Conservation (phyloP, 441 rosid genomes). For the Euphorbia corollata region DNA sequence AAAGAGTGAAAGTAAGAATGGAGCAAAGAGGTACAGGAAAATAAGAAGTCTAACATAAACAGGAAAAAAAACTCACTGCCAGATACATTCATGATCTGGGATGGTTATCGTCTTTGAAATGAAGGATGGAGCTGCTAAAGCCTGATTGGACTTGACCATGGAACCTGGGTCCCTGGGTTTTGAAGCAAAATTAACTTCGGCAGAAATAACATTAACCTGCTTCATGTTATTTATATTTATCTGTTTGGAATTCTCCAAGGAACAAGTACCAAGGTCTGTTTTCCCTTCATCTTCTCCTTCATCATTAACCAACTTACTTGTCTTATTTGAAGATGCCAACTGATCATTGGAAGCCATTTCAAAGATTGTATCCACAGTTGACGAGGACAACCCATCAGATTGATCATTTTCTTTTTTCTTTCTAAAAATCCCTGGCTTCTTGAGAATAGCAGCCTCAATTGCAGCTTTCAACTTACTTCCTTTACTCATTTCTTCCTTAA, state of each 20-base stretch:
- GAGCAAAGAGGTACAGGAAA: constrained; percentile 4
- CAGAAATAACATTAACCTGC: constrained; percentile 30
- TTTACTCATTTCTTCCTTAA: constrained; percentile 42
- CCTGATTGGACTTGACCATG: constrained; percentile 20
- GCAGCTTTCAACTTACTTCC: constrained; percentile 70
- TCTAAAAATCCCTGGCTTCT: constrained; percentile 61
- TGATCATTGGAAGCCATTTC: constrained; percentile 47
- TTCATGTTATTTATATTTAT: constrained; percentile 30
- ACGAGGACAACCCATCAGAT: constrained; percentile 37
- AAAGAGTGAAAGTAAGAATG: constrained; percentile 10
- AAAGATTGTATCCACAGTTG: constrained; percentile 33
- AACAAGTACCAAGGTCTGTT: constrained; percentile 25
- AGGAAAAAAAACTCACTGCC: constrained; percentile 66
- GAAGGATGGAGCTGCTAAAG: constrained; percentile 29
- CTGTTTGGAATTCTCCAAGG: constrained; percentile 34
- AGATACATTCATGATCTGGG: constrained; percentile 77
- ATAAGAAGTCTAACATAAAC: constrained; percentile 4
- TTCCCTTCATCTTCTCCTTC: constrained; percentile 47
- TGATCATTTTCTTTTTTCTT: constrained; percentile 51
- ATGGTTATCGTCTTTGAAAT: constrained; percentile 39
- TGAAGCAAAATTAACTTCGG: constrained; percentile 27
- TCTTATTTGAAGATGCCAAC: constrained; percentile 34
- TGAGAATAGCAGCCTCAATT: constrained; percentile 70
- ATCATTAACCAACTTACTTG: constrained; percentile 31
- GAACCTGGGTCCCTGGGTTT: constrained; percentile 32